phyloP scores from a whole-genome alignment of 176 grass and related monocot species.

The Ensete glaucum region DNA sequence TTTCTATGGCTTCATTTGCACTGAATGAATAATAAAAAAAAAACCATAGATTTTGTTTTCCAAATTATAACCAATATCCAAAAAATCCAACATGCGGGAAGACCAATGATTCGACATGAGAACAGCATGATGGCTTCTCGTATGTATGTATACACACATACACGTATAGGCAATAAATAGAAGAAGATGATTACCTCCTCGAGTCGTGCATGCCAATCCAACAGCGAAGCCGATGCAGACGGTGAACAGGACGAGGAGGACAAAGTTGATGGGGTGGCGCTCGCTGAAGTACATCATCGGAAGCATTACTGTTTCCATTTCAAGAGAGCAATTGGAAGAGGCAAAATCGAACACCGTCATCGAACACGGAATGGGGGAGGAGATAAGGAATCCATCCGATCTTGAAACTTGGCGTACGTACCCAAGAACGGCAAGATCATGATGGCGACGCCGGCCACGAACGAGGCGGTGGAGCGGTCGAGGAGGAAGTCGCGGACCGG shows the following conservation, averaged over 20 bases:
- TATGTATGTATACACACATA: no score
- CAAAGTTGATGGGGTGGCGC: slow-evolving; percentile 45
- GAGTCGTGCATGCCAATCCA: slow-evolving; percentile 33
- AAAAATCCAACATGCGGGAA: no score
- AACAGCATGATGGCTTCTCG: no score
- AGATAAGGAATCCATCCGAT: not conserved
- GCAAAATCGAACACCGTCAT: not conserved
- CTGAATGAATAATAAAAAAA: no score
- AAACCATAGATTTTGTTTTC: no score
- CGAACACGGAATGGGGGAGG: not conserved
- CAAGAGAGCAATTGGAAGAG: not conserved
- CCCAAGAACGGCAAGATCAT: slow-evolving; percentile 35
- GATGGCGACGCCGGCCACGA: slow-evolving; percentile 38
- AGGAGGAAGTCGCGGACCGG: slow-evolving; percentile 42
- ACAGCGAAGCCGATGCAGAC: slow-evolving; percentile 39
- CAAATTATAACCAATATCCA: no score
- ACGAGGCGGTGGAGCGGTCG: slow-evolving; percentile 23
- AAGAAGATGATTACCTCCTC: slow-evolving; percentile 21
- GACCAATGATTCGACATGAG: no score
- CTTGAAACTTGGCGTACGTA: not conserved
- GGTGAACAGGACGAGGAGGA: slow-evolving; percentile 56
- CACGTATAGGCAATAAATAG: no score
- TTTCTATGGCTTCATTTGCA: no score
- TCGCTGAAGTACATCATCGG: slow-evolving; percentile 44
- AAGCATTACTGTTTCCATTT: slow-evolving; percentile 36